Evolutionary conservation across 2,329 filamentous ascomycete genomes (phyloP).

Genomic region (Fusarium hainanense): DNA sequence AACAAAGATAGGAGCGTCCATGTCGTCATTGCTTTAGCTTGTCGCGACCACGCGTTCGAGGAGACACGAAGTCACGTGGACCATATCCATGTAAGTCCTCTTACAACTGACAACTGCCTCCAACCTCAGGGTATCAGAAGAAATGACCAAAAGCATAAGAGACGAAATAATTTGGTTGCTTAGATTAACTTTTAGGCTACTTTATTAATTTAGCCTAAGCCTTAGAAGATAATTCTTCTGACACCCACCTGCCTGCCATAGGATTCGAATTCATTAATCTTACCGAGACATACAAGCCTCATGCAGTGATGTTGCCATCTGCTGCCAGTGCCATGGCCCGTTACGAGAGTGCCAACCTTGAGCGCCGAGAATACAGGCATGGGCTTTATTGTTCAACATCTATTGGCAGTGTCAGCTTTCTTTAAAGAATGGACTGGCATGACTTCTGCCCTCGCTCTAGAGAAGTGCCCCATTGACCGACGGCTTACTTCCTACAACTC

Average conservation of each 20-base stretch:
- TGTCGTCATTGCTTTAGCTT: constrained; percentile 41
- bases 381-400: neutral
- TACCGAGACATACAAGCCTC: too few relatives aligned
- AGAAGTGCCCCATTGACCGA: constrained; percentile 35
- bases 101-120: too few relatives aligned
- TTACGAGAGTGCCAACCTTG: neutral
- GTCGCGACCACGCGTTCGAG: constrained; percentile 42
- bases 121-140: too few relatives aligned
- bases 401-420: neutral
- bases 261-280: too few relatives aligned
- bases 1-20: constrained; percentile 9
- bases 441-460: constrained; percentile 26
- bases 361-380: neutral
- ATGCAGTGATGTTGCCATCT: too few relatives aligned
- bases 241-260: too few relatives aligned
- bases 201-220: too few relatives aligned
- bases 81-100: too few relatives aligned
- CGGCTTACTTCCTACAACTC: constrained; percentile 22
- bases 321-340: neutral
- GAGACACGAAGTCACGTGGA: constrained; percentile 46
- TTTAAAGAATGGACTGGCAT: neutral
- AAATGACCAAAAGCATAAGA: too few relatives aligned
- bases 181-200: too few relatives aligned
- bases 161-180: too few relatives aligned
- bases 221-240: too few relatives aligned